Conservation (phyloP, 495 filamentous ascomycete genomes). For the Rostrohypoxylon terebratum region DNA sequence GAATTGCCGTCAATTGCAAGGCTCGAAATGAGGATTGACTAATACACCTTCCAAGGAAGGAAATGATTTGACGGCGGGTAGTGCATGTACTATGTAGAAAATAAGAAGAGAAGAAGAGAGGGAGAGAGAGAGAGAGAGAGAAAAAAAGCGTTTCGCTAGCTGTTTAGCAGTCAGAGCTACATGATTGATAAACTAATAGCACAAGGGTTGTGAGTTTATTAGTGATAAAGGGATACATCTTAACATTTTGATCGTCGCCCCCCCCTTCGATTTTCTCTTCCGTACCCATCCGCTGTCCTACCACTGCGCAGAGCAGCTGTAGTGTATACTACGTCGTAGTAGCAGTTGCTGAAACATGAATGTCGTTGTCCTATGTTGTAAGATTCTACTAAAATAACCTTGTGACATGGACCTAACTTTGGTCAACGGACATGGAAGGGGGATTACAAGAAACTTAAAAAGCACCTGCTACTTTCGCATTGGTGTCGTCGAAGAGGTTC, state of each 20-base stretch:
- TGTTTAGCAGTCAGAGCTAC: slow-evolving; percentile 4
- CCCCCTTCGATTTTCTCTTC: slow-evolving; percentile 19
- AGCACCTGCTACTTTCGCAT: slow-evolving; percentile 14
- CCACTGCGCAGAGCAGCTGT: too few relatives aligned
- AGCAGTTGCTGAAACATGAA: not conserved
- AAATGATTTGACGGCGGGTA: slow-evolving; percentile 38
- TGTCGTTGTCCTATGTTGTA: slow-evolving; percentile 4
- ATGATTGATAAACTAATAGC: slow-evolving; percentile 11
- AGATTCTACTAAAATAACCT: slow-evolving; percentile 3
- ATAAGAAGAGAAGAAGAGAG: too few relatives aligned
- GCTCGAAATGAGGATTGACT: slow-evolving; percentile 46
- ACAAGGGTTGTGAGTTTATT: slow-evolving; percentile 21
- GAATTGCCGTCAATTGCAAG: slow-evolving; percentile 25
- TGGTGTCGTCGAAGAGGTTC: slow-evolving; percentile 23
- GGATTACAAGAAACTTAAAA: slow-evolving; percentile 6
- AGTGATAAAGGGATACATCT: slow-evolving; percentile 17
- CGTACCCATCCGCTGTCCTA: slow-evolving; percentile 7
- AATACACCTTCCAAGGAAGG: slow-evolving; percentile 43
- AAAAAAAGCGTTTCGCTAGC: slow-evolving; percentile 23
- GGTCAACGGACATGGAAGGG: slow-evolving; percentile 7
- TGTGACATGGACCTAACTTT: not conserved
- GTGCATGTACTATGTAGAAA: too few relatives aligned
- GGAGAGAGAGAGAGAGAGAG: not conserved
- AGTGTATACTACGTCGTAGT: too few relatives aligned
- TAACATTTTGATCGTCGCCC: slow-evolving; percentile 38